phyloP scores from a whole-genome alignment of 192 early-diverging fungal species.

The Radiomyces spectabilis region DNA sequence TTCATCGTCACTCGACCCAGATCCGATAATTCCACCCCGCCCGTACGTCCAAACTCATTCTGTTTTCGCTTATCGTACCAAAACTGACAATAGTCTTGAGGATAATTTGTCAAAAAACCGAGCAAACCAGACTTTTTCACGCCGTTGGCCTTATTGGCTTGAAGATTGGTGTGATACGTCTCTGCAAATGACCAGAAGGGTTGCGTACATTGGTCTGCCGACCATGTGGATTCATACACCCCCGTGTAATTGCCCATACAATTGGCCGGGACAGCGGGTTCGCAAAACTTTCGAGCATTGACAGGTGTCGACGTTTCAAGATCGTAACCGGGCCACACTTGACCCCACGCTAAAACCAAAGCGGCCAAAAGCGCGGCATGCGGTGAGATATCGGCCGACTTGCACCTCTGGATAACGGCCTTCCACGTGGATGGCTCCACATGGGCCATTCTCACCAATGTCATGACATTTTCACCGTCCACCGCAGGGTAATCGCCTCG shows the following conservation, averaged over 20 bases:
- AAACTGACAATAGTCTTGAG: conserved; percentile 9
- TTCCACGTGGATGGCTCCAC: neutral
- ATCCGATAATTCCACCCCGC: conserved; percentile 27
- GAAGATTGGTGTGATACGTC: conserved; percentile 9
- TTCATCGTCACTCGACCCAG: neutral
- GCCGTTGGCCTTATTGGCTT: neutral
- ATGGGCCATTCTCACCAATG: neutral
- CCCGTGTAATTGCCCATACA: conserved; percentile 25
- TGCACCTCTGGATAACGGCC: neutral
- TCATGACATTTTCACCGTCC: conserved; percentile 1
- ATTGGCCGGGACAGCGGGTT: neutral
- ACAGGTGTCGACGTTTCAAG: conserved; percentile 7
- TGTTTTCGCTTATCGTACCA: conserved; percentile 6
- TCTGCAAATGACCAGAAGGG: conserved; percentile 9
- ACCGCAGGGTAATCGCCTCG: conserved; percentile 9
- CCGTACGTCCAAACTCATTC: conserved; percentile 12
- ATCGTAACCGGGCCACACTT: conserved; percentile 1
- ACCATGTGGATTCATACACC: neutral
- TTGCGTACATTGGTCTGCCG: neutral
- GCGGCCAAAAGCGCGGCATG: conserved; percentile 1
- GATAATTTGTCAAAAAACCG: conserved; percentile 7
- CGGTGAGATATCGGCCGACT: neutral
- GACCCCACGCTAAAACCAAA: neutral
- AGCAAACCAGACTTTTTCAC: neutral
- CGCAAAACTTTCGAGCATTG: conserved; percentile 16